Evolutionary conservation across 345 rosid species (phyloP).

Genomic region (sweet orange (Citrus sinensis)): DVS_A1.0 CM039165.1:35049501-35050000

Average conservation of each 20-base stretch:
- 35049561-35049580: constrained; percentile 61
- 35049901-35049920: constrained; percentile 24
- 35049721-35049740: constrained; percentile 96
- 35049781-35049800: constrained; percentile 76
- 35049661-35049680: constrained; percentile 96
- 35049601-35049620: constrained; percentile 25
- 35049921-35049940: constrained; percentile 24
- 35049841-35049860: constrained; percentile 84
- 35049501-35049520: constrained; percentile 82
- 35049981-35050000: constrained; percentile 36
- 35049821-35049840: constrained; percentile 83
- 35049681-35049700: constrained; percentile 93
- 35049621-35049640: constrained; percentile 48
- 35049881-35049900: constrained; percentile 38
- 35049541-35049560: constrained; percentile 90
- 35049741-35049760: constrained; percentile 95
- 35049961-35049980: constrained; percentile 32
- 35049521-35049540: constrained; percentile 97
- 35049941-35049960: constrained; percentile 28
- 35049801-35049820: constrained; percentile 76
- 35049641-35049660: constrained; percentile 94
- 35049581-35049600: constrained; percentile 29
- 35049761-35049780: constrained; percentile 80
- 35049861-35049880: constrained; percentile 70
- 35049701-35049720: constrained; percentile 71